phyloP scores from a whole-genome alignment of 768 basidiomycete species.

The Lactarius quietus region DNA sequence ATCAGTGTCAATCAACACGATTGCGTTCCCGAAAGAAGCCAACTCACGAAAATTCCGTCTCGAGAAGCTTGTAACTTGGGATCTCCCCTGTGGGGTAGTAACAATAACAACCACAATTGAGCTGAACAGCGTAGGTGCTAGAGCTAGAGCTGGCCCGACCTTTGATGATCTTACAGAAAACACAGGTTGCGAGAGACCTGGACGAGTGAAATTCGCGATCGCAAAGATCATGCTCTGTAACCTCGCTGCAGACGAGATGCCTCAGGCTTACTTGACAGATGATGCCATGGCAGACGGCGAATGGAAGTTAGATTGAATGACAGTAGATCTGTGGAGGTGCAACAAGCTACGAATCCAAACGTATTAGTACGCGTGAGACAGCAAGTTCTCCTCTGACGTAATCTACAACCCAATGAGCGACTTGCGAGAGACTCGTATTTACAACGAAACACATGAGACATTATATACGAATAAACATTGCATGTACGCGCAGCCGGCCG shows the following conservation, averaged over 20 bases:
- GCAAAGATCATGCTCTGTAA: not conserved
- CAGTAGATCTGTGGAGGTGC: not conserved
- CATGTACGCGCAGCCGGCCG: no score
- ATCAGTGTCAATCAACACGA: not conserved
- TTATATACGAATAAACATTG: no score
- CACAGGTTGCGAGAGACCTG: conserved; percentile 60
- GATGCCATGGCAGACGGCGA: conserved; percentile 7
- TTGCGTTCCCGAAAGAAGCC: not conserved
- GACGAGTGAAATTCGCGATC: not conserved
- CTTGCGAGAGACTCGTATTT: no score
- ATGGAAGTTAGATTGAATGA: not conserved
- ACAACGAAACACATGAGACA: no score
- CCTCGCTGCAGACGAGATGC: not conserved
- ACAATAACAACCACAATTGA: not conserved
- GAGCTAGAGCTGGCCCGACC: conserved; percentile 41
- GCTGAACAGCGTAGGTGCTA: not conserved
- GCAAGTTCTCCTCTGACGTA: no score
- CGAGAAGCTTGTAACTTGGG: conserved; percentile 80
- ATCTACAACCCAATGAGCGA: no score
- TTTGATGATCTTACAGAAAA: conserved; percentile 97
- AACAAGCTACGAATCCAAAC: not conserved
- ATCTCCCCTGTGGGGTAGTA: conserved; percentile 62
- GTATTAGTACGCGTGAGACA: no score
- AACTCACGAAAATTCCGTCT: conserved; percentile 67
- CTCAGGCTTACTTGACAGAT: conserved; percentile 19